These are phyloP conservation scores for Capronia americana DNA, from an alignment of 2,329 filamentous ascomycete species.

Conservation along the genomic window DNA sequence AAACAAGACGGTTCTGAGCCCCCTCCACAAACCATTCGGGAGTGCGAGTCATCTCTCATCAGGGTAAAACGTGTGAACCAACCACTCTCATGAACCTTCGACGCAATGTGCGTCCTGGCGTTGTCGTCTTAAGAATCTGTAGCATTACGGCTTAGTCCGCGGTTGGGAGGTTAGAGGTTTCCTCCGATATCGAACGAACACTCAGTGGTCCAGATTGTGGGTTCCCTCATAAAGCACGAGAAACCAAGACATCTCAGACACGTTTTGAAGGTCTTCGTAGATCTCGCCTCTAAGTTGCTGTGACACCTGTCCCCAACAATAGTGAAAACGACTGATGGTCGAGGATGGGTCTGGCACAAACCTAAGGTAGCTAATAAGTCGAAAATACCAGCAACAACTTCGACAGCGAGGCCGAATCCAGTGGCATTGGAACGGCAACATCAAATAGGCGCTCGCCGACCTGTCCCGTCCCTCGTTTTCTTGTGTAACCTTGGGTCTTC, in stretches of 20 bases:
- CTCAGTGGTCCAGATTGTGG: neutral
- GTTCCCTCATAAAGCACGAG: neutral
- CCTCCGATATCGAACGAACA: neutral
- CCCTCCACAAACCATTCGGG: neutral
- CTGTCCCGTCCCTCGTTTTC: constrained; percentile 1
- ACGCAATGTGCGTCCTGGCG: neutral
- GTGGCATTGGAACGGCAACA: neutral
- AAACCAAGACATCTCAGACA: neutral
- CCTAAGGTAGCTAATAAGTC: neutral
- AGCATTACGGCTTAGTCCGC: too few species aligned
- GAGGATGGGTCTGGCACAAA: neutral
- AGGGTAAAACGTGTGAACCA: neutral
- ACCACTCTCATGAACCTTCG: neutral
- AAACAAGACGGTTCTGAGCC: neutral
- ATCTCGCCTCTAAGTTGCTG: neutral
- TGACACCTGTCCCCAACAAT: neutral
- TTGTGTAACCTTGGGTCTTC: neutral
- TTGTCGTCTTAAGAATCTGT: neutral
- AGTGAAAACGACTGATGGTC: neutral
- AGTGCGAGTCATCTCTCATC: neutral
- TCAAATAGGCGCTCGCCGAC: constrained; percentile 4
- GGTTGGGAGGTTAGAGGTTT: neutral
- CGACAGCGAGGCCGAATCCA: neutral
- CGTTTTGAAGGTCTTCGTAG: neutral
- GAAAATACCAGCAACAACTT: neutral